These are phyloP conservation scores for Arthrobotrys sinensis DNA, from an alignment of 2,329 filamentous ascomycete species.

Conservation along the genomic window DNA sequence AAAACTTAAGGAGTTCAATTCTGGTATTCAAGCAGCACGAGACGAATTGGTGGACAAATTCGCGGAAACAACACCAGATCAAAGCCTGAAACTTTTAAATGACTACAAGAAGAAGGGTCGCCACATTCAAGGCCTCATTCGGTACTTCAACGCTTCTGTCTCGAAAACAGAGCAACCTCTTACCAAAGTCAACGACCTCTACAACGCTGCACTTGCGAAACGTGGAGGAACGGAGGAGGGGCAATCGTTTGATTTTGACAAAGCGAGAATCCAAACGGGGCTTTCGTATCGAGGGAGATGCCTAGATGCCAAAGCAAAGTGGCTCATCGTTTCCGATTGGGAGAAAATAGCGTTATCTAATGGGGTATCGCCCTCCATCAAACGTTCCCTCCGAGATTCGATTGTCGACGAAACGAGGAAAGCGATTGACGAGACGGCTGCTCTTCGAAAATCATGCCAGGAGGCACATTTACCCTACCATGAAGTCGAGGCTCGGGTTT, in stretches of 20 bases:
- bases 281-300: slow-evolving; percentile 37
- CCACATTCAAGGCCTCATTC: neutral
- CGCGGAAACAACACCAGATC: neutral
- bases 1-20: slow-evolving; percentile 24
- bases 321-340: slow-evolving; percentile 36
- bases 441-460: slow-evolving; percentile 26
- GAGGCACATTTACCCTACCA: slow-evolving; percentile 8
- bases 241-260: slow-evolving; percentile 36
- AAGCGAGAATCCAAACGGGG: slow-evolving; percentile 44
- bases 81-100: neutral
- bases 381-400: slow-evolving; percentile 20
- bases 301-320: slow-evolving; percentile 23
- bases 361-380: neutral
- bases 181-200: slow-evolving; percentile 44
- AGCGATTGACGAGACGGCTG: slow-evolving; percentile 3
- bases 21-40: neutral
- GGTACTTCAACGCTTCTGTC: slow-evolving; percentile 34
- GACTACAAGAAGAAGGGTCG: slow-evolving; percentile 19
- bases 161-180: slow-evolving; percentile 44
- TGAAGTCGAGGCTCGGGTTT: slow-evolving; percentile 49
- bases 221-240: neutral
- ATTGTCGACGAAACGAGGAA: neutral
- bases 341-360: slow-evolving; percentile 12
- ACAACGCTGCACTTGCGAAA: slow-evolving; percentile 31
- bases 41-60: neutral